Conservation (phyloP, 306 rosid species). For the Trifolium dubium region DNA sequence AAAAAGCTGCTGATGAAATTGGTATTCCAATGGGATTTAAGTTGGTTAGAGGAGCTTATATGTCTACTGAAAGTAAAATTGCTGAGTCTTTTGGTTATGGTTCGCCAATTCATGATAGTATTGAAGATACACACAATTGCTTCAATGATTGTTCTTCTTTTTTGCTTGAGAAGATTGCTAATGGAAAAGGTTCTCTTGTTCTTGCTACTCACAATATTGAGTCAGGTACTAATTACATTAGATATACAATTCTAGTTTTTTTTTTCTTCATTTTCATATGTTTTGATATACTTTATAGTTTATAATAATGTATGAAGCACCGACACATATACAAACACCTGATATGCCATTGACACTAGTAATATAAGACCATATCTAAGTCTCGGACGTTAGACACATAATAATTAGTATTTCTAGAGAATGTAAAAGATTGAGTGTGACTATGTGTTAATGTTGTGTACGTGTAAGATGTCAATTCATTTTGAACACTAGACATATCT, state of each 20-base stretch:
- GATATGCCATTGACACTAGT: background rate
- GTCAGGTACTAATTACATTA: constrained; percentile 59
- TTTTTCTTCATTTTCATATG: background rate
- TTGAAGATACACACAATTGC: constrained; percentile 75
- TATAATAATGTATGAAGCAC: background rate
- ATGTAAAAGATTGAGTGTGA: no score
- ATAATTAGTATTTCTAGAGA: no score
- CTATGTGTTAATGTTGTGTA: no score
- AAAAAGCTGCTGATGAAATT: constrained; percentile 61
- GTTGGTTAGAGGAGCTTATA: constrained; percentile 91
- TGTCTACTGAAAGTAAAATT: constrained; percentile 67
- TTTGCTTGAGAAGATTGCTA: constrained; percentile 65
- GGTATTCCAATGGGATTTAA: constrained; percentile 77
- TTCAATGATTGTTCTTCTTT: constrained; percentile 69
- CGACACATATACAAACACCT: background rate
- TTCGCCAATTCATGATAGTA: constrained; percentile 73
- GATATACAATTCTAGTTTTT: background rate
- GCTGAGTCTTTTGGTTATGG: constrained; percentile 65
- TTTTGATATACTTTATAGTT: background rate
- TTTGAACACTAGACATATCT: no score
- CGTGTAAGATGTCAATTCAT: no score
- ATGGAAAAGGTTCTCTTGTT: constrained; percentile 61
- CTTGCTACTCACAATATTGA: constrained; percentile 92
- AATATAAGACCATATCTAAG: no score
- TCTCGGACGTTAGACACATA: no score